Evolutionary conservation across 2,329 filamentous ascomycete genomes (phyloP).

Genomic region (Talaromyces rugulosus): DNA sequence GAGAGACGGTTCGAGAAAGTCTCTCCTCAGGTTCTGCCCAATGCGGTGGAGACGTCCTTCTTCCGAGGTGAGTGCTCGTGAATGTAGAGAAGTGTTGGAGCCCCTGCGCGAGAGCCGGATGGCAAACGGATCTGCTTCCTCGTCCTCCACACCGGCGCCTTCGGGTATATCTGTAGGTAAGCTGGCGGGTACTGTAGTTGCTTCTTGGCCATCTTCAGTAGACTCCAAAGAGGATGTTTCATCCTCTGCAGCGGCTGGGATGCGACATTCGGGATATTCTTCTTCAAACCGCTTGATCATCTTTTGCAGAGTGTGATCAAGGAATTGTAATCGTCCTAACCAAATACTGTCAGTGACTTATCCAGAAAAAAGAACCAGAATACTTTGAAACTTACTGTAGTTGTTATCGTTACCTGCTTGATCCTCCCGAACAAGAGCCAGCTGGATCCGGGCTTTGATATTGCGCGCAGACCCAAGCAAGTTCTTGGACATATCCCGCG

Average conservation of each 20-base stretch:
- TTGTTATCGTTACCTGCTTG: conserved; percentile 67
- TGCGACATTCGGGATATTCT: conserved; percentile 74
- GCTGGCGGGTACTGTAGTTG: conserved; percentile 28
- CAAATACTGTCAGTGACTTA: conserved; percentile 21
- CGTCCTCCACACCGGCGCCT: conserved; percentile 31
- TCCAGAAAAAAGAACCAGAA: not conserved
- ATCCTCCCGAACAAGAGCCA: conserved; percentile 73
- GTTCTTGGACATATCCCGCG: conserved; percentile 91
- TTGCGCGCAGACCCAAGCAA: conserved; percentile 82
- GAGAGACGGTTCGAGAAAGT: conserved; percentile 52
- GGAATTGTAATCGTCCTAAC: conserved; percentile 72
- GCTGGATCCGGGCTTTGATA: conserved; percentile 77
- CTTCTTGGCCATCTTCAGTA: conserved; percentile 23
- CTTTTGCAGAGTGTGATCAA: conserved; percentile 80
- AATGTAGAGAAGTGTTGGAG: conserved; percentile 65
- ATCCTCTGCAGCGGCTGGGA: conserved; percentile 16
- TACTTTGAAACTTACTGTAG: conserved; percentile 59
- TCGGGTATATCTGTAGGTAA: conserved; percentile 25
- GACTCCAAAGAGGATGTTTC: conserved; percentile 32
- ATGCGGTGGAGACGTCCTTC: conserved; percentile 68
- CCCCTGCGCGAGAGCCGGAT: conserved; percentile 55
- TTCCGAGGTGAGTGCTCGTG: conserved; percentile 61
- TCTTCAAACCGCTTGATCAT: conserved; percentile 96
- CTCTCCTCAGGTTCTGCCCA: conserved; percentile 62
- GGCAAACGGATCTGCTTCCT: conserved; percentile 39